phyloP scores from a whole-genome alignment of 1,284 basidiomycete species.

The Apiotrichum domesticum region DNA sequence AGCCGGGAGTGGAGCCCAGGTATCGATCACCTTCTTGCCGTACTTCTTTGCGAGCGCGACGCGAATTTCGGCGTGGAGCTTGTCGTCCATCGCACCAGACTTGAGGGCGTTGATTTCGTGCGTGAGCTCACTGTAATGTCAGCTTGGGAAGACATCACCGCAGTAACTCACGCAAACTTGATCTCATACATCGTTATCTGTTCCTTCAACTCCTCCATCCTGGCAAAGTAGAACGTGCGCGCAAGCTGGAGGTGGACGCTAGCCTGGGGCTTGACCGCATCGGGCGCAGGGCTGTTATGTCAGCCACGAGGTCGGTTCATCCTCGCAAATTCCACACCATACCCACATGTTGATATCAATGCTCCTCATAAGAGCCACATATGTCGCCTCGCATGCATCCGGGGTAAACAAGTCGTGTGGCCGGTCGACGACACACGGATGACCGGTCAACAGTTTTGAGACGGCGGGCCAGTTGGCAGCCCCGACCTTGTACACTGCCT shows the following conservation, averaged over 20 bases:
- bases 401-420: constrained; percentile 62
- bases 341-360: constrained; percentile 63
- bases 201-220: constrained; percentile 62
- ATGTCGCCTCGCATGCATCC: constrained; percentile 61
- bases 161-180: neutral
- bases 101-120: constrained; percentile 58
- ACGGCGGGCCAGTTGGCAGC: constrained; percentile 64
- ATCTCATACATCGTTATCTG: constrained; percentile 64
- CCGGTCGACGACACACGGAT: constrained; percentile 49
- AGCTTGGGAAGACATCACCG: neutral
- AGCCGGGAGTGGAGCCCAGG: constrained; percentile 33
- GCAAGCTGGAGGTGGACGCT: constrained; percentile 61
- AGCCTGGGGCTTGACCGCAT: constrained; percentile 35
- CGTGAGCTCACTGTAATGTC: constrained; percentile 24
- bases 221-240: constrained; percentile 61
- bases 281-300: constrained; percentile 34
- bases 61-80: constrained; percentile 50
- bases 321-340: neutral
- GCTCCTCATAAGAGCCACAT: constrained; percentile 61
- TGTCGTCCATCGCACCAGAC: constrained; percentile 60
- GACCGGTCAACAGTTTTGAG: constrained; percentile 58
- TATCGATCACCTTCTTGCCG: constrained; percentile 36
- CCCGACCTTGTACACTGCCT: constrained; percentile 79
- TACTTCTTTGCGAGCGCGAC: constrained; percentile 33
- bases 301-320: neutral